Conservation (phyloP, 768 basidiomycete genomes). For the Amanita rimosa region DNA sequence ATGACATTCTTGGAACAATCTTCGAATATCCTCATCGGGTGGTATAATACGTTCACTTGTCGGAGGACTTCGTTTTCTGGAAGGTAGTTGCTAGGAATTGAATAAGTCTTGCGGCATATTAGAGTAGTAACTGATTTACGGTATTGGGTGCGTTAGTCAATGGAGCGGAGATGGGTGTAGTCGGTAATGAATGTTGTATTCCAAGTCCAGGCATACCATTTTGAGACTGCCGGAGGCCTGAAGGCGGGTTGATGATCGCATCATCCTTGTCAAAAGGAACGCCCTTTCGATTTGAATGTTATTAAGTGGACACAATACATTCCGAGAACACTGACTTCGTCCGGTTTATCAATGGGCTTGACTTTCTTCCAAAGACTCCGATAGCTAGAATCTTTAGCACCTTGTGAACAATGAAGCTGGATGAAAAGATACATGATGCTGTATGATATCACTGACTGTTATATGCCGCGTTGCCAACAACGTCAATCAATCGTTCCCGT, state of each 20-base stretch:
- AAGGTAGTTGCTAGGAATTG: slow-evolving; percentile 1
- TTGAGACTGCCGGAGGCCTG: slow-evolving; percentile 26
- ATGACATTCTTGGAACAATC: slow-evolving; percentile 77
- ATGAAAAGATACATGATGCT: slow-evolving; percentile 12
- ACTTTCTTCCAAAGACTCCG: slow-evolving; percentile 71
- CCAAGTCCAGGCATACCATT: slow-evolving; percentile 26
- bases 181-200: slow-evolving; percentile 22
- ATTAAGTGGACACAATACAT: neutral
- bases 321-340: slow-evolving; percentile 36
- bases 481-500: slow-evolving; percentile 67
- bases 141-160: neutral
- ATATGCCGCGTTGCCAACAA: slow-evolving; percentile 75
- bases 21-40: slow-evolving; percentile 73
- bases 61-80: slow-evolving; percentile 27
- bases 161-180: slow-evolving; percentile 15
- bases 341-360: slow-evolving; percentile 71
- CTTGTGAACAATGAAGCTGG: slow-evolving; percentile 1
- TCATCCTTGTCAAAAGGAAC: slow-evolving; percentile 72
- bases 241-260: slow-evolving; percentile 66
- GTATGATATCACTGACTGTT: slow-evolving; percentile 34
- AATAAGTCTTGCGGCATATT: neutral
- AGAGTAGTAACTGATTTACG: slow-evolving; percentile 6
- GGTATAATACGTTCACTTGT: slow-evolving; percentile 41
- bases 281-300: slow-evolving; percentile 31
- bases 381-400: slow-evolving; percentile 37